Conservation (phyloP, 2,329 filamentous ascomycete species). For the Teratosphaeria epicoccoides region DNA sequence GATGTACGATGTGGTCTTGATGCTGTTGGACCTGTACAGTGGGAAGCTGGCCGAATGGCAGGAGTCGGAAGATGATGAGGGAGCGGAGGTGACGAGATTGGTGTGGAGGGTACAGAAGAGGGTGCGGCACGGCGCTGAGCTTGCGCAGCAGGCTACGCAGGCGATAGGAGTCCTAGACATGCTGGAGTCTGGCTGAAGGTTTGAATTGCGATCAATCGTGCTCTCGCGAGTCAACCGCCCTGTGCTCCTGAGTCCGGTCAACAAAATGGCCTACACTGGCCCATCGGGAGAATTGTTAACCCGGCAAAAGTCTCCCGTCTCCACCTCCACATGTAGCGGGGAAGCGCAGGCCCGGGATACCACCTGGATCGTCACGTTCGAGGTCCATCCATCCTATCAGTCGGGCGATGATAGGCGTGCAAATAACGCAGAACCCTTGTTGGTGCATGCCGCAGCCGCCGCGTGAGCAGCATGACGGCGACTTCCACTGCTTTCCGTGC, state of each 20-base stretch:
- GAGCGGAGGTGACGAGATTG: conserved; percentile 55
- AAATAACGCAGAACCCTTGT: not conserved
- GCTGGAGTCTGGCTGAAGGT: conserved; percentile 48
- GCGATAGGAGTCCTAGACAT: conserved; percentile 84
- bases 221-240: too few relatives aligned
- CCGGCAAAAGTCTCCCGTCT: too few relatives aligned
- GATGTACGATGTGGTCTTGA: conserved; percentile 71
- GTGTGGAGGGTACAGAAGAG: conserved; percentile 57
- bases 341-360: not conserved
- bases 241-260: too few relatives aligned
- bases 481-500: not conserved
- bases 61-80: conserved; percentile 16
- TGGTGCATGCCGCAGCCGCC: not conserved
- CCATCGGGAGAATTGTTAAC: too few relatives aligned
- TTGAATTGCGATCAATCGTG: too few relatives aligned
- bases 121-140: conserved; percentile 69
- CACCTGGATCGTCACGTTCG: not conserved
- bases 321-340: too few relatives aligned
- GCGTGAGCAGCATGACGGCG: not conserved
- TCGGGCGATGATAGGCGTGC: not conserved
- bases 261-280: too few relatives aligned
- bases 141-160: conserved; percentile 70
- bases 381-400: not conserved
- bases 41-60: conserved; percentile 53
- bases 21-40: conserved; percentile 78